Base-by-base conservation (phyloP, 345 rosid species). In the Brassica cretica region DNA sequence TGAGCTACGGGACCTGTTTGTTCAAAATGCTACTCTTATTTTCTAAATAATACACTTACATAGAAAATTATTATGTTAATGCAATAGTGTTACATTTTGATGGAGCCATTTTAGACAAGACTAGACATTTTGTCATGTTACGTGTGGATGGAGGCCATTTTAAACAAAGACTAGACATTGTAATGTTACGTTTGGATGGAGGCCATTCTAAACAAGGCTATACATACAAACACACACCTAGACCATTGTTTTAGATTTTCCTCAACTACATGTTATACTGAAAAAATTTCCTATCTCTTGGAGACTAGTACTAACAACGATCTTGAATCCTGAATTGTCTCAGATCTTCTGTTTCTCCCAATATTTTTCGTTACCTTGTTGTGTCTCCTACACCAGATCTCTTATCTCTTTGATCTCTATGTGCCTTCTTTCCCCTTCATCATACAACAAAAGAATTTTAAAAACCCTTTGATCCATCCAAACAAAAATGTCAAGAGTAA, bases 1-100 rank as follows among this genome's bases (percentile, higher is more conserved):
- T 92, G 97, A 92, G 97, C 98, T 92, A 92, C 96, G 90, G 93
- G 97, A 94, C 92, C 92, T 0, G 0, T 0, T 41, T 59, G 16
- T 0, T 2, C 7, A 9, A 0, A 5, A 0, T 0, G 35, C 35
- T 8, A 35, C 39, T 35, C 2, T 35, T 7, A 8, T 8, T 2
- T 2, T 35, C 8, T 39, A 8, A 39, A 8, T 39, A 39, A 8
- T 35, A 6, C 5, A 0, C 9, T 18, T 55, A 16, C 9, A 8
- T 5, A 19, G 5, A 24, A 56, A 19, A 19, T 6, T 6, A 18
- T 9, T 56, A 19, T 56, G 9, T 10, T 24, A 59, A 39, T 39
- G 12, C 12, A 39, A 9, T 39, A 9, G 46, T 2, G 4, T 39
- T 39, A 39, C 46, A 11, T 35, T 35, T 35, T 35, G 10, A 35